phyloP scores from a whole-genome alignment of 768 basidiomycete species.

The Lentinula lateritia region DNA sequence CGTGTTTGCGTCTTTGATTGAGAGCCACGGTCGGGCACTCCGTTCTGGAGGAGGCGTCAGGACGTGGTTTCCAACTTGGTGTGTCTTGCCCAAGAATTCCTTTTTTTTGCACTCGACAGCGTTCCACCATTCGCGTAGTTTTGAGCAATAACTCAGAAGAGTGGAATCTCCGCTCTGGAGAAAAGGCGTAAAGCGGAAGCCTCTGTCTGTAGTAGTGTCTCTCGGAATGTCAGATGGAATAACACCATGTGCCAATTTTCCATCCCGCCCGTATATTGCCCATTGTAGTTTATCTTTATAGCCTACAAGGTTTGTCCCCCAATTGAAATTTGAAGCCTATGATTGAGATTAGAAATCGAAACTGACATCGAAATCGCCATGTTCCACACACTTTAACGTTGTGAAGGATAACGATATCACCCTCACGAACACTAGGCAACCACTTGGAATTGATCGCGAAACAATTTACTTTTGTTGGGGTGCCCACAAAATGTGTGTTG shows the following conservation, averaged over 20 bases:
- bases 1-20: slow-evolving; percentile 48
- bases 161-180: slow-evolving; percentile 19
- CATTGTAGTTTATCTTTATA: slow-evolving; percentile 44
- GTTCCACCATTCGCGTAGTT: slow-evolving; percentile 49
- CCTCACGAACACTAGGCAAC: slow-evolving; percentile 43
- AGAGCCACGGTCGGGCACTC: slow-evolving; percentile 31
- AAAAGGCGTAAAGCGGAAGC: slow-evolving; percentile 41
- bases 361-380: not conserved
- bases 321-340: slow-evolving; percentile 29
- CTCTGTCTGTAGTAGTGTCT: not conserved
- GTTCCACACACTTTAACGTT: slow-evolving; percentile 38
- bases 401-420: slow-evolving; percentile 47
- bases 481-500: not conserved
- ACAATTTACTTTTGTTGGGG: slow-evolving; percentile 34
- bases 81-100: slow-evolving; percentile 5
- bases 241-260: slow-evolving; percentile 30
- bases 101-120: slow-evolving; percentile 19
- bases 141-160: slow-evolving; percentile 37
- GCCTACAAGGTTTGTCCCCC: slow-evolving; percentile 32
- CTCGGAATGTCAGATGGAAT: slow-evolving; percentile 18
- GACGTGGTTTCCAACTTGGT: slow-evolving; percentile 1
- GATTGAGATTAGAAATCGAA: not conserved
- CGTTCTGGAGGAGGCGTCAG: slow-evolving; percentile 3
- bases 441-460: slow-evolving; percentile 45
- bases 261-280: slow-evolving; percentile 44